Conservation (phyloP, 164 flowering plant species). For the Tinospora cordifolia region DNA sequence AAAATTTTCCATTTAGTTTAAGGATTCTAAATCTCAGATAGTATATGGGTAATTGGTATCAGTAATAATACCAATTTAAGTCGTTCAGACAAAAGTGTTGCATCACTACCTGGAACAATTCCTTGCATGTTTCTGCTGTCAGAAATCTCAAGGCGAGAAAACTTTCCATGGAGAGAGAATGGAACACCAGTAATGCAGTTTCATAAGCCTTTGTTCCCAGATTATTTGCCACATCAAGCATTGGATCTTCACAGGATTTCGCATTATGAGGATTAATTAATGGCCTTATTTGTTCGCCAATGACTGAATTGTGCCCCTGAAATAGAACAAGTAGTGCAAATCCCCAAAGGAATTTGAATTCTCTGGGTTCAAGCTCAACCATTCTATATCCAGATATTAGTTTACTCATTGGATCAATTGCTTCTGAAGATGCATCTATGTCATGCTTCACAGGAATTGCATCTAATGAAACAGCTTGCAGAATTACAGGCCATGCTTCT, state of each 20-base stretch:
- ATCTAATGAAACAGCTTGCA: constrained; percentile 82
- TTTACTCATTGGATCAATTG: constrained; percentile 20
- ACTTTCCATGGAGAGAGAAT: constrained; percentile 47
- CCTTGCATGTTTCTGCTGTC: constrained; percentile 46
- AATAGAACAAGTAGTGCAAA: constrained; percentile 70
- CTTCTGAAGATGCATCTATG: constrained; percentile 24
- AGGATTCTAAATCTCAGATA: background rate
- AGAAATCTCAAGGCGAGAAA: constrained; percentile 56
- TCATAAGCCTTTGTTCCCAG: constrained; percentile 38
- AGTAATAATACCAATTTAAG: background rate
- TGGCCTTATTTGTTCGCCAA: constrained; percentile 23
- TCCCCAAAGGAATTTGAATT: constrained; percentile 78
- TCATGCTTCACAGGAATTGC: constrained; percentile 50
- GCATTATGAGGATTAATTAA: constrained; percentile 22
- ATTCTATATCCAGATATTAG: constrained; percentile 71
- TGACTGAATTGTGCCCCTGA: constrained; percentile 40
- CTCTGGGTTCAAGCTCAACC: constrained; percentile 55
- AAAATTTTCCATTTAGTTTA: background rate
- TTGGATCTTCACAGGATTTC: constrained; percentile 29
- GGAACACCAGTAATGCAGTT: constrained; percentile 55
- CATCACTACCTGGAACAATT: constrained; percentile 61
- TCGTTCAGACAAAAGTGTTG: background rate
- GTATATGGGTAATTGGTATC: background rate
- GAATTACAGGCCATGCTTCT: constrained; percentile 90
- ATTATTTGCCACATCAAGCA: constrained; percentile 27